Percentiles rank a stretch among this genome's conserved stretches.
These are phyloP conservation scores for Chaetoscypha palmicola DNA, from an alignment of 2,329 filamentous ascomycete genomes.

Conservation along the genomic window DNA sequence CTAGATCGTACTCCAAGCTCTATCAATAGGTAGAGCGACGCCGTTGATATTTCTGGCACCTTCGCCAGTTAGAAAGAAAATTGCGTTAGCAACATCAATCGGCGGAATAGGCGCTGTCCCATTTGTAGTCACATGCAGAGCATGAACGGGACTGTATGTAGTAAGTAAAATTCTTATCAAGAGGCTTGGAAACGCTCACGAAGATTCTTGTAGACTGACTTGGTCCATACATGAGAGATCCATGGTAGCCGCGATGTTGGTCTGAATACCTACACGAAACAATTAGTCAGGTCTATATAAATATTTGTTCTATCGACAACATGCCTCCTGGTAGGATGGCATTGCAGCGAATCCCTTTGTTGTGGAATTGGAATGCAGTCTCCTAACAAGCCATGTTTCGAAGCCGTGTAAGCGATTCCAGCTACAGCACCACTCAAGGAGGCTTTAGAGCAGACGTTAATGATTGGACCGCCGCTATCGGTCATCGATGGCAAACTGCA, in stretches of 20 bases:
- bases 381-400: slow-evolving; percentile 38
- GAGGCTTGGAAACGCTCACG: slow-evolving; percentile 10
- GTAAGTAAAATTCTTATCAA: neutral
- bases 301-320: neutral
- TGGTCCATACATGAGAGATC: slow-evolving; percentile 23
- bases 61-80: slow-evolving; percentile 33
- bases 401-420: slow-evolving; percentile 40
- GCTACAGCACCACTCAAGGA: slow-evolving; percentile 33
- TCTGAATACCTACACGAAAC: slow-evolving; percentile 13
- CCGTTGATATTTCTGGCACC: slow-evolving; percentile 32
- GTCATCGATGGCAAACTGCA: slow-evolving; percentile 38
- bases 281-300: neutral
- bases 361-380: slow-evolving; percentile 39
- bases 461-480: slow-evolving; percentile 34
- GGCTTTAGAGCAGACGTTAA: slow-evolving; percentile 37
- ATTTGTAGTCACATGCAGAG: neutral
- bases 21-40: slow-evolving; percentile 32
- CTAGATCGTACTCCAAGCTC: slow-evolving; percentile 28
- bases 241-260: slow-evolving; percentile 14
- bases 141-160: neutral
- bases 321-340: slow-evolving; percentile 37
- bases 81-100: slow-evolving; percentile 32
- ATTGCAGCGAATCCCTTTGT: slow-evolving; percentile 40
- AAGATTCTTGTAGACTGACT: slow-evolving; percentile 22
- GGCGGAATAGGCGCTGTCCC: slow-evolving; percentile 25